Evolutionary conservation across 306 rosid genomes (phyloP).

Genomic region (Rosa multiflora): DNA sequence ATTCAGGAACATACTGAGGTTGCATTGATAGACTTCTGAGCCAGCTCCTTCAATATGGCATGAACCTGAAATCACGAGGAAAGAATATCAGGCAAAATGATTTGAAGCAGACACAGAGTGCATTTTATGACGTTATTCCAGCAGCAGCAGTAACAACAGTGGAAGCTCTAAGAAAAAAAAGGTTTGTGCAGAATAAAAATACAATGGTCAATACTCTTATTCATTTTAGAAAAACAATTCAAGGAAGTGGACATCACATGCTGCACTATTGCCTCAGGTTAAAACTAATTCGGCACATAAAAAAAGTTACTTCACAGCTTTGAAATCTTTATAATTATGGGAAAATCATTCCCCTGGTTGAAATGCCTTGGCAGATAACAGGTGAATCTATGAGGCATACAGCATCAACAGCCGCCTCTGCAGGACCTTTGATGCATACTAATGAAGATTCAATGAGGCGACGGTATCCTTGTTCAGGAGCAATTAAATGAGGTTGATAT

Average conservation of each 20-base stretch:
- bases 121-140: not conserved
- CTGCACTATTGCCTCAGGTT: conserved; percentile 1
- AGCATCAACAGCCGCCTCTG: conserved; percentile 50
- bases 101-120: not conserved
- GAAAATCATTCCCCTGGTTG: not conserved
- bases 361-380: not conserved
- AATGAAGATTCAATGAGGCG: conserved; percentile 46
- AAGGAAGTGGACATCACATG: not conserved
- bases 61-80: conserved; percentile 36
- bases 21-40: conserved; percentile 34
- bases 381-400: conserved; percentile 6
- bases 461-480: conserved; percentile 54
- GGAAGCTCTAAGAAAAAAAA: not conserved
- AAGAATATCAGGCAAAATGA: not conserved
- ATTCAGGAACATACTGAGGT: conserved; percentile 26
- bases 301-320: not conserved
- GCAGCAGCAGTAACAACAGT: conserved; percentile 3
- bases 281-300: not conserved
- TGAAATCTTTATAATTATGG: not conserved
- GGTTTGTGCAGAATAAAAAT: not conserved
- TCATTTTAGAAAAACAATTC: not conserved
- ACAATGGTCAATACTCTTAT: not conserved
- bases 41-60: conserved; percentile 43
- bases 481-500: conserved; percentile 51
- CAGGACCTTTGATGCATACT: conserved; percentile 44